Conservation (phyloP, 1,139 yeast species). For the Pneumocystis sp. region DNA sequence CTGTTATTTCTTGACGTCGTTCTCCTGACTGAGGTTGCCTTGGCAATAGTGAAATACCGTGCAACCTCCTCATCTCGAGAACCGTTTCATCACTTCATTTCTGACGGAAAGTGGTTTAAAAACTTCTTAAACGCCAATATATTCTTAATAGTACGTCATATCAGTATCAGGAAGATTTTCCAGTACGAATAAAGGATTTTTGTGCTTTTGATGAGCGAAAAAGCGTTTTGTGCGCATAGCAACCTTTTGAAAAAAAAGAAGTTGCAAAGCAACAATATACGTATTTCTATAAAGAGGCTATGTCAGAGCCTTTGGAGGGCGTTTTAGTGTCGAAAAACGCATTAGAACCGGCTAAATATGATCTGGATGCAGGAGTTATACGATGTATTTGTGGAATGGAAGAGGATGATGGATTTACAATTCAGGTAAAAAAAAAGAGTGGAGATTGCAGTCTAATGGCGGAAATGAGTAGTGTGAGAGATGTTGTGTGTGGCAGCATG, state of each 20-base stretch:
- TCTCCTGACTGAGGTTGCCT: no score
- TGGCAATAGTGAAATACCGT: no score
- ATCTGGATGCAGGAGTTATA: constrained; percentile 34
- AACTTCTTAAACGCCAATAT: not conserved
- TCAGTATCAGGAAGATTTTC: no score
- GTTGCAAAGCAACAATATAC: no score
- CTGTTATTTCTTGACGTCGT: no score
- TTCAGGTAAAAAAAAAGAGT: constrained; percentile 19
- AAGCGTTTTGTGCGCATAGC: no score
- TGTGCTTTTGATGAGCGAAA: no score
- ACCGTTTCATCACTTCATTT: not conserved
- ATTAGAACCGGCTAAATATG: not conserved
- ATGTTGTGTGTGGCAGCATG: constrained; percentile 95
- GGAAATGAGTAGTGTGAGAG: constrained; percentile 59
- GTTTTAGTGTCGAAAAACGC: not conserved
- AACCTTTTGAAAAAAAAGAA: no score
- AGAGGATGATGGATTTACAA: constrained; percentile 90
- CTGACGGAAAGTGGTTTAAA: not conserved
- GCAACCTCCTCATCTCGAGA: no score
- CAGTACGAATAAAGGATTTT: no score
- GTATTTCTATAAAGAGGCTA: not conserved
- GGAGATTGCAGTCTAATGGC: constrained; percentile 87
- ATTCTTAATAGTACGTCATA: not conserved
- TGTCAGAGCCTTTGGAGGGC: not conserved
- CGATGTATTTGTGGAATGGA: constrained; percentile 81